Evolutionary conservation across 1,139 yeast genomes (phyloP).

Genomic region (Dujonia santamariae): DNA sequence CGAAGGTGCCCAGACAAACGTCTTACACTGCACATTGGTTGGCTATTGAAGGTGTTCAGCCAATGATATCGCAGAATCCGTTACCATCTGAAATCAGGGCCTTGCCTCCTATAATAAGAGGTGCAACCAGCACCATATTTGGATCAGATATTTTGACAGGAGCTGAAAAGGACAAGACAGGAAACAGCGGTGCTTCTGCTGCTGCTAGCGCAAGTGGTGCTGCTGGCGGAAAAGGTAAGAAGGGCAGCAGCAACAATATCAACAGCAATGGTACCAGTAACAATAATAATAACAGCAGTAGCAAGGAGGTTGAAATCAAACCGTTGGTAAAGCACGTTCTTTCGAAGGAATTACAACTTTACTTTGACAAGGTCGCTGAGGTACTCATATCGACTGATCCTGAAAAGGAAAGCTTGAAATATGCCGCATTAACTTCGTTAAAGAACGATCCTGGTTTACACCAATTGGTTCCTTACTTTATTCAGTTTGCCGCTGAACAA

Average conservation of each 20-base stretch:
- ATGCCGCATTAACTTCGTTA: constrained; percentile 80
- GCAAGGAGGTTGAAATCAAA: constrained; percentile 65
- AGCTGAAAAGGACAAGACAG: constrained; percentile 16
- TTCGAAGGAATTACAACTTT: constrained; percentile 88
- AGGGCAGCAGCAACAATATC: constrained; percentile 18
- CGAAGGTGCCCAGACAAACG: constrained; percentile 89
- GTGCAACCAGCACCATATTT: constrained; percentile 55
- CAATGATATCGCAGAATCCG: constrained; percentile 96
- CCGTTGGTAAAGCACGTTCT: constrained; percentile 96
- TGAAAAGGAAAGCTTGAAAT: constrained; percentile 57
- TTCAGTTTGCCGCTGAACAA: constrained; percentile 94
- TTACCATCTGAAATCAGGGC: constrained; percentile 69
- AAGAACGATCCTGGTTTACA: constrained; percentile 94
- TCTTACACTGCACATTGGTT: constrained; percentile 98
- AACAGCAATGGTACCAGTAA: too few relatives aligned
- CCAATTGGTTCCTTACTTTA: constrained; percentile 93
- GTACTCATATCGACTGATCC: constrained; percentile 65
- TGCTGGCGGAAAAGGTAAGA: constrained; percentile 17
- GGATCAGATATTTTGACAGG: constrained; percentile 40
- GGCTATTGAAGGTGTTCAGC: constrained; percentile 98
- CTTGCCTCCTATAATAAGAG: constrained; percentile 65
- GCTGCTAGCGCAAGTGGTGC: constrained; percentile 19
- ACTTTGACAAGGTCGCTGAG: constrained; percentile 86
- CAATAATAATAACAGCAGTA: too few relatives aligned
- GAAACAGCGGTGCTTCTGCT: constrained; percentile 15